These are phyloP conservation scores for Cyberlindnera japonica DNA, from an alignment of 805 yeast genomes.

Conservation along the genomic window DNA sequence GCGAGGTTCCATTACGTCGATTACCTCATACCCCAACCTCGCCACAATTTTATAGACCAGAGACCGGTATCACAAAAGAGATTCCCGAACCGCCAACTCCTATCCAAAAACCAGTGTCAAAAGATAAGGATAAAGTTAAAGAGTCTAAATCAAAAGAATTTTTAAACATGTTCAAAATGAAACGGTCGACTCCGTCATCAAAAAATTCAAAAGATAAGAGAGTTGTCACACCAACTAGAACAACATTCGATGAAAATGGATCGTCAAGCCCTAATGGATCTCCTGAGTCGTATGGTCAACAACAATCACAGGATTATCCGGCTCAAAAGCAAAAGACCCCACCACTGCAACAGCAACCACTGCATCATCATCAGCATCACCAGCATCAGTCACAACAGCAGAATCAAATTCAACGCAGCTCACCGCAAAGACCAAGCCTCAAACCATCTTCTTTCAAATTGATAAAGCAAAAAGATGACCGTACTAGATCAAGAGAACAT, in stretches of 20 bases:
- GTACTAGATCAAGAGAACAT: conserved; percentile 1
- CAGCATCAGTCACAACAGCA: conserved; percentile 2
- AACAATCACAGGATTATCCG: conserved; percentile 2
- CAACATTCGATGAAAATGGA: conserved; percentile 15
- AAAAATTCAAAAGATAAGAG: conserved; percentile 15
- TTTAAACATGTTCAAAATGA: conserved; percentile 27
- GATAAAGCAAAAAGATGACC: conserved; percentile 4
- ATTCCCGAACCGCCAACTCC: conserved; percentile 11
- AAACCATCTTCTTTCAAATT: conserved; percentile 14
- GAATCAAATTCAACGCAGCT: conserved; percentile 1
- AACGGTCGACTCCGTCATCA: conserved; percentile 22
- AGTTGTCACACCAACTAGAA: conserved; percentile 8
- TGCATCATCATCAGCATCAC: neutral
- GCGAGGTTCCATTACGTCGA: neutral
- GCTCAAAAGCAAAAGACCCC: conserved; percentile 1
- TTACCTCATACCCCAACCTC: neutral
- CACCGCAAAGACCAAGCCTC: conserved; percentile 21
- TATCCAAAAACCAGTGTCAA: conserved; percentile 6
- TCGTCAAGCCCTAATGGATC: conserved; percentile 1
- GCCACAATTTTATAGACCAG: conserved; percentile 4
- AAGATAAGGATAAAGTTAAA: conserved; percentile 13
- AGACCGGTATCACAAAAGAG: conserved; percentile 6
- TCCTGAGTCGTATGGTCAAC: neutral
- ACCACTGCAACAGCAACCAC: conserved; percentile 2
- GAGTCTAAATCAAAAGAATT: conserved; percentile 26